Conservation (phyloP, 768 basidiomycete genomes). For the Suillus brevipes region DNA sequence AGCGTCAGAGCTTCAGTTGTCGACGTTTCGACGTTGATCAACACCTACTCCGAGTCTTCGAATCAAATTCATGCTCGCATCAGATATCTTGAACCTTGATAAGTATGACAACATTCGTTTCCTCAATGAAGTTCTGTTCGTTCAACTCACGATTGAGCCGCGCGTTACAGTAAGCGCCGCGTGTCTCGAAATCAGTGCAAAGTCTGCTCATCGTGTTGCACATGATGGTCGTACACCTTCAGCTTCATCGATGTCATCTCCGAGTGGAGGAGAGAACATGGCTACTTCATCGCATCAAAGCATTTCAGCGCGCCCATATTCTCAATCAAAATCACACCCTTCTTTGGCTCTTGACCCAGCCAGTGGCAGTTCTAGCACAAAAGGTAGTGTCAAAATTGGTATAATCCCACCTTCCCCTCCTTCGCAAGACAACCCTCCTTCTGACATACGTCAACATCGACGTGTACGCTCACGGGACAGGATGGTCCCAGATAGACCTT, state of each 20-base stretch:
- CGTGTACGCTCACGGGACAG: slow-evolving; percentile 34
- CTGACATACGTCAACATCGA: slow-evolving; percentile 21
- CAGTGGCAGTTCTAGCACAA: slow-evolving; percentile 13
- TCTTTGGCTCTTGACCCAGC: slow-evolving; percentile 10
- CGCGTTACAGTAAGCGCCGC: too few relatives aligned
- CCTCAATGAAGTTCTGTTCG: too few relatives aligned
- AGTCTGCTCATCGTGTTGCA: too few relatives aligned
- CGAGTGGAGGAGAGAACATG: background rate
- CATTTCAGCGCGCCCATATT: slow-evolving; percentile 2
- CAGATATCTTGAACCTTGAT: too few relatives aligned
- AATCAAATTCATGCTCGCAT: too few relatives aligned
- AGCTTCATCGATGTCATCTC: slow-evolving; percentile 3
- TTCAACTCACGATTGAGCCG: too few relatives aligned
- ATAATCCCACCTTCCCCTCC: slow-evolving; percentile 31
- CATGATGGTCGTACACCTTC: too few relatives aligned
- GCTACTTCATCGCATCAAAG: background rate
- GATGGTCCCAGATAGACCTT: slow-evolving; percentile 26
- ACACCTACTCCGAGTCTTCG: too few relatives aligned
- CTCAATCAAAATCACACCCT: slow-evolving; percentile 14
- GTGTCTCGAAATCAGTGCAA: too few relatives aligned
- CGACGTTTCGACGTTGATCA: too few relatives aligned
- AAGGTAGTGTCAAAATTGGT: slow-evolving; percentile 31
- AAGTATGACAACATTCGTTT: too few relatives aligned
- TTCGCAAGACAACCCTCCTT: slow-evolving; percentile 20
- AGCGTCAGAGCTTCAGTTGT: too few relatives aligned